Evolutionary conservation across 306 rosid genomes (phyloP), one percentile per base, ranked within the genome.

Genomic region (Cercis canadensis): DNA sequence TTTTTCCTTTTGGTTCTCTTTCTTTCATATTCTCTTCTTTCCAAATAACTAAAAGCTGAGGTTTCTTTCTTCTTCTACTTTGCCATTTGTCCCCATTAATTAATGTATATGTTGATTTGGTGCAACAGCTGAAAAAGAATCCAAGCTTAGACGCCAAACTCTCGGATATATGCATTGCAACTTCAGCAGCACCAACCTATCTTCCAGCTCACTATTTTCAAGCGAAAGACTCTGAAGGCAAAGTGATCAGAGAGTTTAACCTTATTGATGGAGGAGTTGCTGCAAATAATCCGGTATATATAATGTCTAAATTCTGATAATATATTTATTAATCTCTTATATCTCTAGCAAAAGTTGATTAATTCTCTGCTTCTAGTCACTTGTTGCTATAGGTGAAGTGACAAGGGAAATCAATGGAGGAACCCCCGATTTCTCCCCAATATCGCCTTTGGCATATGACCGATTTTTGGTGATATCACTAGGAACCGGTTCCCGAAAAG

Each of bases 141-240:
- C 81, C 80, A 29, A 36, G 14, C 8, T 15, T 65, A 2, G 62
- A 86, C 63, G 87, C 84, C n/a, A 21, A 46, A 13, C 61, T 80
- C 18, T 75, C 85, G 10, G 90, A 86, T 73, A 72, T 86, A 80
- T 77, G 87, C 78, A 82, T 86, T 18, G 69, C 76, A 11, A 83
- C 90, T 16, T 83, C 88, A 1, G 90, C 90, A 7, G 88, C 90
- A 7, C 90, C 90, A 29, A 81, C 90, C 13, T 81, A 83, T 69
- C 41, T 86, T 45, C 88, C 90, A 5, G 84, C 90, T 58, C 77
- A 85, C 69, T 72, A 52, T 66, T 82, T 85, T 31, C 46, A 78
- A 65, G 75, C 78, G 13, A 13, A 63, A 15, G 70, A 82, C 11
- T 8, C 15, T 0, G 40, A 33, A 0, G 82, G 80, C 4, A 15